Conservation (phyloP, 345 rosid species). For the Cochlearia excelsa region DNA sequence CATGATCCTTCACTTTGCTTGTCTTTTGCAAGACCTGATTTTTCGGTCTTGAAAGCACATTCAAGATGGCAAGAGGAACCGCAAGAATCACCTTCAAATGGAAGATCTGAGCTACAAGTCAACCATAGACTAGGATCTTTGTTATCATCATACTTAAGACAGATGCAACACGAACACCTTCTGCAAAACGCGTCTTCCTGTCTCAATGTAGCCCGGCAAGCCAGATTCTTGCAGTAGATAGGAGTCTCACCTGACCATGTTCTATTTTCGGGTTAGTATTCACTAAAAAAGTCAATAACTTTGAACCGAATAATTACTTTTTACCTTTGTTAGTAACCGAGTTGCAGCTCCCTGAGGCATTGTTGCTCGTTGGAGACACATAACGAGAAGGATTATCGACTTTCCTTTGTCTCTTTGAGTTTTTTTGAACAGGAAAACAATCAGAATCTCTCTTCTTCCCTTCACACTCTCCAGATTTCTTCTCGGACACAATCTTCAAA, state of each 20-base stretch:
- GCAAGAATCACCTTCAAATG: slow-evolving; percentile 46
- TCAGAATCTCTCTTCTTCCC: slow-evolving; percentile 39
- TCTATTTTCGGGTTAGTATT: slow-evolving; percentile 20
- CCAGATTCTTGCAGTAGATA: slow-evolving; percentile 56
- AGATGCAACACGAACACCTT: slow-evolving; percentile 84
- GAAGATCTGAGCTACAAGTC: slow-evolving; percentile 60
- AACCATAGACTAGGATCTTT: slow-evolving; percentile 88
- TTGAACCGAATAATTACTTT: not conserved
- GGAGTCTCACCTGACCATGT: slow-evolving; percentile 28
- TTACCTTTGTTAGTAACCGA: slow-evolving; percentile 30
- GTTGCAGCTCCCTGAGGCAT: slow-evolving; percentile 33
- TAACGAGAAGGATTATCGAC: slow-evolving; percentile 33
- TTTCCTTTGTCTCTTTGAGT: slow-evolving; percentile 33
- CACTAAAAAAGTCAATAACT: not conserved
- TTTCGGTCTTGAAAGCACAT: slow-evolving; percentile 58
- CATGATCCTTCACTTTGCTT: slow-evolving; percentile 45
- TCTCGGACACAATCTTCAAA: slow-evolving; percentile 53
- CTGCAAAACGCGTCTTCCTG: slow-evolving; percentile 57
- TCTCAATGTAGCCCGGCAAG: slow-evolving; percentile 56
- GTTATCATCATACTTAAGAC: slow-evolving; percentile 70
- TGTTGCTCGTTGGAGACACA: slow-evolving; percentile 28
- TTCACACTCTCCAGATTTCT: slow-evolving; percentile 47
- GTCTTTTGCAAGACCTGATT: slow-evolving; percentile 45
- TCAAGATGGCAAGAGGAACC: slow-evolving; percentile 72
- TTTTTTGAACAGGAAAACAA: slow-evolving; percentile 30